A percentile compares a stretch with the other conserved stretches of the same genome.
Conservation (phyloP, 129 eudicot genomes). For the Centella asiatica region DNA sequence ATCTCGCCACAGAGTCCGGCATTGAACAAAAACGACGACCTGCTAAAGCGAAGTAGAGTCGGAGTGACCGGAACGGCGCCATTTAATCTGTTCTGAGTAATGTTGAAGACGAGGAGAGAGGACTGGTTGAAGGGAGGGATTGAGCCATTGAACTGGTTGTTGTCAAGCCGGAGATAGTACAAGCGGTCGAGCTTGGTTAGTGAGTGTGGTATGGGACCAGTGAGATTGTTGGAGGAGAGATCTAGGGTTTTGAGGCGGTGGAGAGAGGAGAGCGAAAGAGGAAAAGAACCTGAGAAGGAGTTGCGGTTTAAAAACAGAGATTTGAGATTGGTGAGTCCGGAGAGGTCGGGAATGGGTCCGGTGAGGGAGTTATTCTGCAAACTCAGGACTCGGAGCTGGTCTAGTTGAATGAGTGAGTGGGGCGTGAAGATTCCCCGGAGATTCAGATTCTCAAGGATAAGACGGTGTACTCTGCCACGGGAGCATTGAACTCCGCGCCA, state of each 20-base stretch:
- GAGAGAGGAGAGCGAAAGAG: constrained; percentile 50
- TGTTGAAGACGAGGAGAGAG: constrained; percentile 50
- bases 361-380: constrained; percentile 66
- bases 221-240: constrained; percentile 53
- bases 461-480: constrained; percentile 31
- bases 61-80: constrained; percentile 77
- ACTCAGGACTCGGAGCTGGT: constrained; percentile 74
- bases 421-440: constrained; percentile 58
- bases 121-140: constrained; percentile 69
- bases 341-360: constrained; percentile 75
- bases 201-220: constrained; percentile 41
- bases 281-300: constrained; percentile 49
- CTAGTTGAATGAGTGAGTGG: constrained; percentile 45
- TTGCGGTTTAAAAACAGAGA: constrained; percentile 58
- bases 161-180: constrained; percentile 53
- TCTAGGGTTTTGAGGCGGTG: constrained; percentile 69
- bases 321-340: constrained; percentile 55
- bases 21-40: constrained; percentile 37
- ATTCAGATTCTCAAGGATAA: constrained; percentile 31
- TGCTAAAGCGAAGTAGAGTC: constrained; percentile 31
- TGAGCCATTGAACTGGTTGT: constrained; percentile 59
- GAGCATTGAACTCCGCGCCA: constrained; percentile 73
- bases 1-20: constrained; percentile 74
- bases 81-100: constrained; percentile 48
- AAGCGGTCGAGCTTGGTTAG: constrained; percentile 38